Conservation (phyloP, 2,329 filamentous ascomycete genomes). For the Dothiorella sarmentorum region DNA sequence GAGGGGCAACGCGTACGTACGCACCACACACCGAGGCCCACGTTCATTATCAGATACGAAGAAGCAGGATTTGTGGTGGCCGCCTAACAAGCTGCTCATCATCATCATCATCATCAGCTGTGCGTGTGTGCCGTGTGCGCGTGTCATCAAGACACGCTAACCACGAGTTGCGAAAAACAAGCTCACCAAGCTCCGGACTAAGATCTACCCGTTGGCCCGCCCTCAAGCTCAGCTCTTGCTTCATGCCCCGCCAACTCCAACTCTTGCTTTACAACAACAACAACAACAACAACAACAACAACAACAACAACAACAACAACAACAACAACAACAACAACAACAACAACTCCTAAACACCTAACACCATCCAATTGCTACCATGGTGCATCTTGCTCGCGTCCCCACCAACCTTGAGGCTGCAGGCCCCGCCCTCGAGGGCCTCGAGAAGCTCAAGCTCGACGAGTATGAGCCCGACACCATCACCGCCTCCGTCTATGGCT, state of each 20-base stretch:
- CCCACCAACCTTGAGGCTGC: slow-evolving; percentile 40
- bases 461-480: slow-evolving; percentile 51
- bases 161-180: slow-evolving; percentile 17
- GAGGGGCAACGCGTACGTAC: neutral
- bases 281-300: neutral
- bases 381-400: slow-evolving; percentile 50
- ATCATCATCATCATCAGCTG: no score
- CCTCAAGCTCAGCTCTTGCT: neutral
- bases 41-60: no score
- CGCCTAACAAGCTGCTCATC: no score
- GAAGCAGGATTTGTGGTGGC: slow-evolving; percentile 7
- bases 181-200: slow-evolving; percentile 17
- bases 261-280: neutral
- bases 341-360: neutral
- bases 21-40: neutral
- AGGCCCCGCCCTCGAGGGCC: slow-evolving; percentile 37
- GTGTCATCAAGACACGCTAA: no score
- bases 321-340: neutral
- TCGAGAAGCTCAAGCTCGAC: slow-evolving; percentile 48
- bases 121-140: no score
- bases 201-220: slow-evolving; percentile 8
- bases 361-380: slow-evolving; percentile 26
- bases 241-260: neutral
- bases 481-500: slow-evolving; percentile 83
- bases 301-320: neutral